Base-by-base conservation (phyloP, 805 yeast genomes). In the Ogataea paraovalis region DNA sequence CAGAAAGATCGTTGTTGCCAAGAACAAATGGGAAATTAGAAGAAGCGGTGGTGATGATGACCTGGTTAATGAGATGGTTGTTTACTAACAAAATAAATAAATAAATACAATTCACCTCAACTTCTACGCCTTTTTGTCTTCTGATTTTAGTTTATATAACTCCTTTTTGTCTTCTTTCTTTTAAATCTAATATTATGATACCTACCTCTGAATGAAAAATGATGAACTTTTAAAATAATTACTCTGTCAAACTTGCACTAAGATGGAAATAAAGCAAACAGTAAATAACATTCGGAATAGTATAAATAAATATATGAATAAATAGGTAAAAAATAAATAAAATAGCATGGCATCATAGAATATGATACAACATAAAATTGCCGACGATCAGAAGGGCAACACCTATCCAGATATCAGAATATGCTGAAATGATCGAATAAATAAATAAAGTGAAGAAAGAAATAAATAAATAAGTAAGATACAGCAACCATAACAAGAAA, bases 1-100 rank as follows among this genome's bases (percentile, higher is more conserved):
- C 16, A 66, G 73, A 47, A 64, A 53, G 43, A 46, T 60, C 16
- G 65, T 66, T 22, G 64, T 65, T 23, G 54, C 63, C 7, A 55
- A 59, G 41, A 58, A 62, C 51, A 67, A 66, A 46, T 65, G 67
- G 68, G 62, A 63, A 22, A 34, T 63, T 18, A 57, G 52, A 27
- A 56, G 55, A 25, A 41, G 27, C 3, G 44, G 42, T 18, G 45
- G 46, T 12, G 45, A 45, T 18, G 57, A 49, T 10, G 59, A 60
- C 36, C 48, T 44, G 39, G 43, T 45, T 9, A 52, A 49, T 38
- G 58, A 56, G 42, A 55, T 55, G 54, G 53, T 55, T 39, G 51
- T 52, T 54, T 39, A 50, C 30, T 49, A 34, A 36, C 14, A 33
- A 30, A 25, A 42, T n/a, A 21, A 39, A n/a, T 5, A 21, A 30